phyloP scores from a whole-genome alignment of 495 filamentous ascomycete genomes.

The Apiosordaria backusii region DNA sequence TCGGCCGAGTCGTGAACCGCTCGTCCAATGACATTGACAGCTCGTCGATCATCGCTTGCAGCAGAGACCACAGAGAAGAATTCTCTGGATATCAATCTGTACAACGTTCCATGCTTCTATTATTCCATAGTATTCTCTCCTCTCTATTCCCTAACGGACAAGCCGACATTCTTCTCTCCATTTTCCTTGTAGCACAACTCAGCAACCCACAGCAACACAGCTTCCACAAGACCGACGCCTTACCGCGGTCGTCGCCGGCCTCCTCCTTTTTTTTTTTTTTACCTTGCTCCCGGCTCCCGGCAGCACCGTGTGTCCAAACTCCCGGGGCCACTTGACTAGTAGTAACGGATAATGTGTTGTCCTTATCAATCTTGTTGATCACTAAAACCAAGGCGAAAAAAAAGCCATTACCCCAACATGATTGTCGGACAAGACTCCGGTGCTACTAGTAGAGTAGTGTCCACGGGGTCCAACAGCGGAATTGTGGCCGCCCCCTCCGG shows the following conservation, averaged over 20 bases:
- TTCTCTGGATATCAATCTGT: not conserved
- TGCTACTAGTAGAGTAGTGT: no score
- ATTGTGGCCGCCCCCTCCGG: not conserved
- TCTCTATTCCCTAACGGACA: not conserved
- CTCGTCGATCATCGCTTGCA: not conserved
- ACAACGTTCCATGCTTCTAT: not conserved
- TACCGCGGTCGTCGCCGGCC: not conserved
- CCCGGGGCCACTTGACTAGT: not conserved
- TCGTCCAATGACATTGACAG: slow-evolving; percentile 12
- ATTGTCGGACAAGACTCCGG: no score
- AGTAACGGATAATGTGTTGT: not conserved
- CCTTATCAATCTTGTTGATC: not conserved
- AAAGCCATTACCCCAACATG: not conserved
- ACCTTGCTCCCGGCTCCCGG: not conserved
- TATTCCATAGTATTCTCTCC: slow-evolving; percentile 1
- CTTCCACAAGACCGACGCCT: slow-evolving; percentile 1
- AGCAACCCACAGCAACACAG: not conserved
- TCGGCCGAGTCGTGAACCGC: slow-evolving; percentile 11
- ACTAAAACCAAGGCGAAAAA: not conserved
- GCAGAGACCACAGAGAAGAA: not conserved
- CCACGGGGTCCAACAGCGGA: no score
- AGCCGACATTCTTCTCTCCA: not conserved
- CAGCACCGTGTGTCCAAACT: slow-evolving; percentile 4
- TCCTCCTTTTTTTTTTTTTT: not conserved
- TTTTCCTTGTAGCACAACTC: not conserved